Evolutionary conservation across 345 rosid genomes (phyloP), one percentile per base, ranked within the genome.

Genomic region (Turritis glabra): DNA sequence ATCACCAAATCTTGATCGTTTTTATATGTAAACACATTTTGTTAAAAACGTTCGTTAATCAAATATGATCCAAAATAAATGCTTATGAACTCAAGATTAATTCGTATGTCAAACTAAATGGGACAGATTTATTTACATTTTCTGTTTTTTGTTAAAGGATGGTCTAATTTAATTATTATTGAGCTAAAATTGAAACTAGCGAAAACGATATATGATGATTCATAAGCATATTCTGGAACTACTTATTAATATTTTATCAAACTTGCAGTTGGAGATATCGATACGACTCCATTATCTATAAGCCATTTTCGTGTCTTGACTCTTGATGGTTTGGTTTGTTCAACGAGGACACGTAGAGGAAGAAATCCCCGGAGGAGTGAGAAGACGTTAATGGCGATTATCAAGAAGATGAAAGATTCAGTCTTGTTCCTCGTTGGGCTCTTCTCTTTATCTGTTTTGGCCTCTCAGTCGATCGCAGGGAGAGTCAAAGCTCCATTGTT

Each of bases 401-500:
- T 7, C 32, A 66, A 75, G 46, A 77, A 10, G 12, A 74, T 59
- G 75, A 64, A 59, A 23, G 44, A 35, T 29, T 26, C 57, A 11
- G 29, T 56, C 43, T 51, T 71, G 32, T 41, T 72, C 59, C 63
- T 52, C 48, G 6, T 77, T 68, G 15, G 59, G 19, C 18, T 81
- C 67, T 76, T 83, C 25, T 73, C 74, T 52, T 55, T 77, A 30
- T 64, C 76, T 75, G 46, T 66, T 25, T 46, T 77, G 17, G 69
- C 74, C 32, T 77, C 79, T 41, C 76, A 65, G 43, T 83, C 75
- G 15, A 65, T 84, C 50, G 84, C 77, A 53, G 92, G 82, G 22
- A 83, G 89, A 58, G 80, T 58, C 35, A 79, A 68, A 69, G 81
- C 75, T 44, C 80, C 84, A 73, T 68, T 82, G 54, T 73, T 86